A percentile compares a stretch with the other conserved stretches of the same genome.
Evolutionary conservation across 495 filamentous ascomycete genomes (phyloP).

Genomic region (Annulohypoxylon stygium): DNA sequence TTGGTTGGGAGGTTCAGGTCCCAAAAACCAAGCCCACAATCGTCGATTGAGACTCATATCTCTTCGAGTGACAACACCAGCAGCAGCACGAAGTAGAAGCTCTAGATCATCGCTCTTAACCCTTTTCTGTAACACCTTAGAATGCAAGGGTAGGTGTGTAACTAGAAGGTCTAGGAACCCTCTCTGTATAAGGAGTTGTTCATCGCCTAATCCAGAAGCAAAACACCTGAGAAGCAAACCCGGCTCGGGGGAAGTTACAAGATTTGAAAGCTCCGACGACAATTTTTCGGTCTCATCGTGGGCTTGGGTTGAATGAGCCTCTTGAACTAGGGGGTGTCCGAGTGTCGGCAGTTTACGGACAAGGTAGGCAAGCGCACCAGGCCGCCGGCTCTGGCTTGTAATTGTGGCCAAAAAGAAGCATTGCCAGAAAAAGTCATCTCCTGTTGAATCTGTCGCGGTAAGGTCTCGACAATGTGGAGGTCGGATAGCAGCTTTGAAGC

Average conservation of each 20-base stretch:
- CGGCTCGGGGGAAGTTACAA: constrained; percentile 91
- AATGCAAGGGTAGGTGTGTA: constrained; percentile 90
- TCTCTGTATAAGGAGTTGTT: constrained; percentile 90
- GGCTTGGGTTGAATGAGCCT: constrained; percentile 33
- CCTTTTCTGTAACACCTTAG: constrained; percentile 78
- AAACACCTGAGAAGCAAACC: constrained; percentile 92
- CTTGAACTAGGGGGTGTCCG: constrained; percentile 57
- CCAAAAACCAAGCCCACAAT: constrained; percentile 96
- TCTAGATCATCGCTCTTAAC: constrained; percentile 81
- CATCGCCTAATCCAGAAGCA: constrained; percentile 87
- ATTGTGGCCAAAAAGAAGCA: constrained; percentile 95
- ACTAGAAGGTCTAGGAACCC: constrained; percentile 95
- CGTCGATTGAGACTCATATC: constrained; percentile 97
- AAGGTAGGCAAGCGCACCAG: constrained; percentile 89
- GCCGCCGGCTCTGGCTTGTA: constrained; percentile 83
- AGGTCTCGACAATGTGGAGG: constrained; percentile 60
- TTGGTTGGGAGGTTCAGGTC: constrained; percentile 74
- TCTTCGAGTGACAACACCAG: constrained; percentile 83
- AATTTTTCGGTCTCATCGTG: constrained; percentile 46
- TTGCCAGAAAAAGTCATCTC: constrained; percentile 97
- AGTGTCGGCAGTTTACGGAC: constrained; percentile 82
- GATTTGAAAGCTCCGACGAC: constrained; percentile 67
- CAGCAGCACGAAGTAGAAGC: constrained; percentile 82
- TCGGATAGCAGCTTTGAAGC: constrained; percentile 76
- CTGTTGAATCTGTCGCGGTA: constrained; percentile 67